phyloP scores from a whole-genome alignment of 116 monocot genomes.

The Dioscorea cayenensis region DNA sequence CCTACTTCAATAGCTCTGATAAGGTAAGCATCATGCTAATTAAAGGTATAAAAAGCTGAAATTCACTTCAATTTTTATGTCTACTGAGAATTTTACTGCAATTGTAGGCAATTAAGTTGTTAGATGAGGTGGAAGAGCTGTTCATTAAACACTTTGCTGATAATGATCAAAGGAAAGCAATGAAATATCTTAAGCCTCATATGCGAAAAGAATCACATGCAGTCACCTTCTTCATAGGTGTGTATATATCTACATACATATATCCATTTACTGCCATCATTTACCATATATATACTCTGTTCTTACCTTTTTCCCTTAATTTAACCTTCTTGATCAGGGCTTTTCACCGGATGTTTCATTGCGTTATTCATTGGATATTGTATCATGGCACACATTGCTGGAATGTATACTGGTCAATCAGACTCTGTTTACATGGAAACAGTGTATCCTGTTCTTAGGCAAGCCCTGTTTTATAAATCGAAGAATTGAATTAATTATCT shows the following conservation, averaged over 20 bases:
- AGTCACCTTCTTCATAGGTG: slow-evolving; percentile 93
- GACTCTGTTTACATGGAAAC: slow-evolving; percentile 93
- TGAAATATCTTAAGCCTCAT: slow-evolving; percentile 88
- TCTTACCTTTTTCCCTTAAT: neutral
- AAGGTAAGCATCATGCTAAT: slow-evolving; percentile 34
- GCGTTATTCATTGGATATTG: slow-evolving; percentile 81
- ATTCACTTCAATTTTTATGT: neutral
- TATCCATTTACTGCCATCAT: neutral
- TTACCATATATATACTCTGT: neutral
- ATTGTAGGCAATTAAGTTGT: slow-evolving; percentile 57
- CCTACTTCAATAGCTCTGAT: slow-evolving; percentile 98
- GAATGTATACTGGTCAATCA: slow-evolving; percentile 66
- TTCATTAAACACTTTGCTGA: slow-evolving; percentile 78
- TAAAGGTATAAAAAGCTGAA: neutral
- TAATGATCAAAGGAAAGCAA: slow-evolving; percentile 69
- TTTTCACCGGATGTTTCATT: slow-evolving; percentile 85
- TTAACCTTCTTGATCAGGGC: slow-evolving; percentile 35
- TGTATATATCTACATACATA: slow-evolving; percentile 1
- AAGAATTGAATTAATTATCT: neutral
- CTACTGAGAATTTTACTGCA: slow-evolving; percentile 6
- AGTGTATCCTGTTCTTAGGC: slow-evolving; percentile 89
- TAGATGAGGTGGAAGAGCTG: slow-evolving; percentile 84
- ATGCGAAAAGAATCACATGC: slow-evolving; percentile 73
- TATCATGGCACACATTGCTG: slow-evolving; percentile 88
- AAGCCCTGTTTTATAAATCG: slow-evolving; percentile 1